Conservation (phyloP, 257 asterid genomes). For the Solanum etuberosum region DNA sequence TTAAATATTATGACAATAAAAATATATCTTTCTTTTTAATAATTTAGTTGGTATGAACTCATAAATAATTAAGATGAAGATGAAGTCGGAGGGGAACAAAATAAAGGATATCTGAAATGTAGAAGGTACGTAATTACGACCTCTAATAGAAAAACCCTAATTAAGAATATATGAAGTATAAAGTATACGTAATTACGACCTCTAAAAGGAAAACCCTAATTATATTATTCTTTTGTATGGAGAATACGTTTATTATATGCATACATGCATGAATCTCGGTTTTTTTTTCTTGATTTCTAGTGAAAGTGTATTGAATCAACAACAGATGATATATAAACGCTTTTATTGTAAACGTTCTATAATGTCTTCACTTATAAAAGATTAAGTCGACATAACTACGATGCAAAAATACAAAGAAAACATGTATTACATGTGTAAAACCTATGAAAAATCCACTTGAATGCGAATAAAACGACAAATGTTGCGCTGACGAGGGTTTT, state of each 20-base stretch:
- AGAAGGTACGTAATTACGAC: fast-evolving
- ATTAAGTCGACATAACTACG: not conserved
- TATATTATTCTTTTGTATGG: not conserved
- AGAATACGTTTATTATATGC: not conserved
- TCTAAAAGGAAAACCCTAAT: too few species aligned
- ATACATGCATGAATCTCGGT: not conserved
- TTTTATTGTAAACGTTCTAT: not conserved
- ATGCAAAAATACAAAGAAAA: not conserved
- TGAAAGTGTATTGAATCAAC: not conserved
- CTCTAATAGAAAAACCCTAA: not conserved
- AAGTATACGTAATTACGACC: too few species aligned
- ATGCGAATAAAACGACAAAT: not conserved
- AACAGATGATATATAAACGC: not conserved
- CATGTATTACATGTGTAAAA: not conserved
- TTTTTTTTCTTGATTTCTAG: not conserved
- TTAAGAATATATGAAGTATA: not conserved
- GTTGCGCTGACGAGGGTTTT: too few species aligned
- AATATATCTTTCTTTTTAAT: not conserved
- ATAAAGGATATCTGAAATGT: not conserved
- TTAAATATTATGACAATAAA: not conserved
- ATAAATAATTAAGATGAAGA: not conserved
- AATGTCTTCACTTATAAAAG: not conserved
- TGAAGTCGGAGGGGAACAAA: not conserved
- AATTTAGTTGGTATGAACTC: not conserved
- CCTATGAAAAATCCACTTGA: not conserved